A percentile compares a stretch with the other conserved stretches of the same genome.
Evolutionary conservation across 2,329 filamentous ascomycete genomes (phyloP).

Genomic region (Fusarium sp.): DNA sequence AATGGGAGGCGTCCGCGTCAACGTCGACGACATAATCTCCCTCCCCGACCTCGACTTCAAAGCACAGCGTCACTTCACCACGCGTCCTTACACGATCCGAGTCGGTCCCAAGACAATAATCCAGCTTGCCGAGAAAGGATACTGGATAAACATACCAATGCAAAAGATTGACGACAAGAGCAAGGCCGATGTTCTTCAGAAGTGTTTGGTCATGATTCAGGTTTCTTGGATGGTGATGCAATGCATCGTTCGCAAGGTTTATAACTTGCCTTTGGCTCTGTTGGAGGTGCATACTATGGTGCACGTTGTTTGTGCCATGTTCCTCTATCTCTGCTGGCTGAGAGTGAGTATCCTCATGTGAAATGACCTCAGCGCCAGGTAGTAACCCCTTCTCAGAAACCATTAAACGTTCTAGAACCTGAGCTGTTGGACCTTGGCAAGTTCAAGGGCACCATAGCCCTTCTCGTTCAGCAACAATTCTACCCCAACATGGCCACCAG

Average conservation of each 20-base stretch:
- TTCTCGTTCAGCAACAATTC: slow-evolving; percentile 18
- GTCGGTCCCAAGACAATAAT: slow-evolving; percentile 4
- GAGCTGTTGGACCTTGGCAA: background rate
- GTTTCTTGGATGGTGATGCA: slow-evolving; percentile 54
- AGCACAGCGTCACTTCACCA: background rate
- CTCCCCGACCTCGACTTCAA: slow-evolving; percentile 9
- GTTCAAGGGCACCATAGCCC: slow-evolving; percentile 16
- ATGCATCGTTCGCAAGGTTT: slow-evolving; percentile 46
- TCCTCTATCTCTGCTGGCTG: slow-evolving; percentile 38
- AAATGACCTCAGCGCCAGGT: background rate
- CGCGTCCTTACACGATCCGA: slow-evolving; percentile 9
- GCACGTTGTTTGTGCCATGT: slow-evolving; percentile 33
- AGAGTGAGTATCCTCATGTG: slow-evolving; percentile 5
- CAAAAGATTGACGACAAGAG: slow-evolving; percentile 50
- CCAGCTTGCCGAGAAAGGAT: slow-evolving; percentile 14
- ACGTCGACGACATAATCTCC: slow-evolving; percentile 13
- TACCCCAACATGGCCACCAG: background rate
- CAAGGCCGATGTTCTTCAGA: slow-evolving; percentile 52
- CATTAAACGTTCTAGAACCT: slow-evolving; percentile 24
- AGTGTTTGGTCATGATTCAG: slow-evolving; percentile 52
- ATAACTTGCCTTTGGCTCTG: slow-evolving; percentile 52
- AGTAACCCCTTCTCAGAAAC: background rate
- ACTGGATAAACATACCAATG: slow-evolving; percentile 17
- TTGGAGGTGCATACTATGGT: slow-evolving; percentile 49
- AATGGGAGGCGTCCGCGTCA: slow-evolving; percentile 46